These are phyloP conservation scores for Agrocybe praecox DNA, from an alignment of 768 basidiomycete genomes.

Conservation along the genomic window DNA sequence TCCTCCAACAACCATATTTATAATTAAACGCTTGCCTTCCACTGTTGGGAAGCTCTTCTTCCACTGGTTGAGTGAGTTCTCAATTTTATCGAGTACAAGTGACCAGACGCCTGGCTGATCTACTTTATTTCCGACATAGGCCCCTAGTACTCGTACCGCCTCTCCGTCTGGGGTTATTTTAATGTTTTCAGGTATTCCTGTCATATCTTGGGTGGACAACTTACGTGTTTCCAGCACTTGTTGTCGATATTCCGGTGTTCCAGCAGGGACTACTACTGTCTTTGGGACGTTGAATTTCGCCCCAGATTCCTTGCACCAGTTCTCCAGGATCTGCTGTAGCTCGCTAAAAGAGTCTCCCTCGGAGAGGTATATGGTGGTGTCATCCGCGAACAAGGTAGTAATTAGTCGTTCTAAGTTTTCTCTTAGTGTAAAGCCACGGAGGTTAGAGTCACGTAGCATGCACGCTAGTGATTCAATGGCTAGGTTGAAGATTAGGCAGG, in stretches of 20 bases:
- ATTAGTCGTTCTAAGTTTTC: constrained; percentile 19
- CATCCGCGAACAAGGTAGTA: constrained; percentile 38
- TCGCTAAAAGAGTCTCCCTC: constrained; percentile 24
- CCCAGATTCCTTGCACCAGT: constrained; percentile 40
- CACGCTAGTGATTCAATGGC: constrained; percentile 40
- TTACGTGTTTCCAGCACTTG: not conserved
- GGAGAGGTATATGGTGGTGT: constrained; percentile 36
- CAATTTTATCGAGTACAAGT: not conserved
- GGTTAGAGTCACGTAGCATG: constrained; percentile 21
- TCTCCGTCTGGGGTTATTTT: not conserved
- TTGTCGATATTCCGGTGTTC: not conserved
- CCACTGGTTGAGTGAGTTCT: not conserved
- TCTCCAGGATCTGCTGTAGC: constrained; percentile 26
- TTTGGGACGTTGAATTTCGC: constrained; percentile 43
- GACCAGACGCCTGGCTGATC: not conserved
- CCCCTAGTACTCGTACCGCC: not conserved
- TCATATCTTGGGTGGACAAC: not conserved
- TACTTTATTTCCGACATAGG: not conserved
- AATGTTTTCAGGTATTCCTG: not conserved
- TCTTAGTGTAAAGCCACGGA: constrained; percentile 28
- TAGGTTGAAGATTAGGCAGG: constrained; percentile 38
- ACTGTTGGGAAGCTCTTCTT: not conserved
- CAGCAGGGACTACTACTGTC: constrained; percentile 26
- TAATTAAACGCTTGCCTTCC: not conserved
- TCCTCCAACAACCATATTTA: not conserved